Evolutionary conservation across 108 stramenopile species (phyloP).

Genomic region (Phaeodactylum tricornutum): DNA sequence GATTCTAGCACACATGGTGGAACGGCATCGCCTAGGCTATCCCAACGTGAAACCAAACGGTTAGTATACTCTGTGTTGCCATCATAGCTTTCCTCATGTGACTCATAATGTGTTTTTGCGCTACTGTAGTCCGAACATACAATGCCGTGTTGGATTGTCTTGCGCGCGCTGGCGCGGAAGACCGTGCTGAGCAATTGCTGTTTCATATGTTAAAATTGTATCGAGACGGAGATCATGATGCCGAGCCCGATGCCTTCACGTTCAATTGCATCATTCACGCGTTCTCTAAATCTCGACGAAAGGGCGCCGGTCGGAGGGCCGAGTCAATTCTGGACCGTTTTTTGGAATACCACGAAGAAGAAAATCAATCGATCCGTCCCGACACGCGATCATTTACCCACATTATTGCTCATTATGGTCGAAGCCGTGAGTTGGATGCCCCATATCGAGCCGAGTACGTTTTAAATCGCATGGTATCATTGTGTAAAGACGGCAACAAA

Average conservation of each 20-base stretch:
- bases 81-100: too few species aligned
- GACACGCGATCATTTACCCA: conserved; percentile 55
- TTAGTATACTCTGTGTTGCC: too few species aligned
- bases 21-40: conserved; percentile 32
- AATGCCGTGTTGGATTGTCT: conserved; percentile 56
- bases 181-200: conserved; percentile 45
- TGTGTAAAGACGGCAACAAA: conserved; percentile 40
- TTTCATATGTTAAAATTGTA: conserved; percentile 46
- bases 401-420: conserved; percentile 52
- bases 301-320: conserved; percentile 42
- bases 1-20: conserved; percentile 48
- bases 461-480: conserved; percentile 25
- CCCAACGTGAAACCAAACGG: conserved; percentile 39
- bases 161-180: conserved; percentile 30
- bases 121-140: conserved; percentile 50
- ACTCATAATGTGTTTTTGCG: too few species aligned
- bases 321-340: conserved; percentile 45
- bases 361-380: conserved; percentile 41
- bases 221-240: conserved; percentile 37
- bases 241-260: conserved; percentile 50
- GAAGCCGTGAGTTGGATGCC: conserved; percentile 29
- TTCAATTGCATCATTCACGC: conserved; percentile 63
- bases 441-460: conserved; percentile 34
- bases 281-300: conserved; percentile 29
- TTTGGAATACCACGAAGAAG: conserved; percentile 43